phyloP scores from a whole-genome alignment of 441 rosid species.

The Arabidopsis lyrata region DNA sequence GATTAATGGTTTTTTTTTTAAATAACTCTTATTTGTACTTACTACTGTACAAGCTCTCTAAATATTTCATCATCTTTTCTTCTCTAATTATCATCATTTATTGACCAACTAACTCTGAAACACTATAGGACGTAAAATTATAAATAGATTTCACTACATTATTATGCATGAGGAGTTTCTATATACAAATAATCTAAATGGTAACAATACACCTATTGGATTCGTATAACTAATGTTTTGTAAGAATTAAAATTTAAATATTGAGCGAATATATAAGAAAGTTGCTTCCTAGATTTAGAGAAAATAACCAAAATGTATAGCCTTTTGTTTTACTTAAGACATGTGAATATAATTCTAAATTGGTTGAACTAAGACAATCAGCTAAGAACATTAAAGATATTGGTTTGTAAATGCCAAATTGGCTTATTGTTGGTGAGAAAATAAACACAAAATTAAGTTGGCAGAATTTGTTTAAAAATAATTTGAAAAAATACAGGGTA shows the following conservation, averaged over 20 bases:
- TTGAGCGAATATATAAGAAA: background rate
- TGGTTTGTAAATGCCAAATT: background rate
- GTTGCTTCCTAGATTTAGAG: background rate
- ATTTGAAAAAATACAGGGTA: background rate
- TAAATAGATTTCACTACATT: background rate
- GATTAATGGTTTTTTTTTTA: too few species aligned
- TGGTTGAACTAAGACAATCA: background rate
- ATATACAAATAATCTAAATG: background rate
- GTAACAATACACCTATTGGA: background rate
- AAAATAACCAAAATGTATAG: too few species aligned
- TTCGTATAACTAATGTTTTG: background rate
- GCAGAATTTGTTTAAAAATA: background rate
- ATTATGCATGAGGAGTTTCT: background rate
- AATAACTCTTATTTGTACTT: background rate
- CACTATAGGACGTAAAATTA: background rate
- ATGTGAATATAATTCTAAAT: background rate
- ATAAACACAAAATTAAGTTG: background rate
- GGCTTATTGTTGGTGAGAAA: background rate
- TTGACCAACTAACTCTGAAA: background rate
- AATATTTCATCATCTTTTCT: conserved; percentile 2
- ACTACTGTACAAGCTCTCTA: background rate
- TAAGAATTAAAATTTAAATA: background rate
- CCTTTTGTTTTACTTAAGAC: too few species aligned
- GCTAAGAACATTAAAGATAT: background rate
- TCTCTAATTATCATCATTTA: background rate